Evolutionary conservation across 331 rosid genomes (phyloP).

Genomic region (Rhamnella rubrinervis): DNA sequence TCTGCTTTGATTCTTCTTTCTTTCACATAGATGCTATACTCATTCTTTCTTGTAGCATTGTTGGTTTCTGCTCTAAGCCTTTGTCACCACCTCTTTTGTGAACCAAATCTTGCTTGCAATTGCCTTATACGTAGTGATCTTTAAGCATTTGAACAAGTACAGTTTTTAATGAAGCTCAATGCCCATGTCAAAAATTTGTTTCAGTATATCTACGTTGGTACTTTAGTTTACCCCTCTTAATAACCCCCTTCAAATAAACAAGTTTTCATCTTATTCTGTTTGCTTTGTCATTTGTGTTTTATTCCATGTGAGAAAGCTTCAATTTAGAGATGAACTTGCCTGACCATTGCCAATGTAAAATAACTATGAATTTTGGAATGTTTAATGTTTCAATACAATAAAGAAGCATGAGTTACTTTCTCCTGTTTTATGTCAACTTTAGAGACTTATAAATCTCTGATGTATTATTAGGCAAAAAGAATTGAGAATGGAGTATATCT

Average conservation of each 20-base stretch:
- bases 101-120: background rate
- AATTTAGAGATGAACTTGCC: background rate
- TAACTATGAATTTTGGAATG: background rate
- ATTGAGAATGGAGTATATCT: conserved; percentile 85
- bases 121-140: too few species aligned
- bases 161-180: too few species aligned
- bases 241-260: too few species aligned
- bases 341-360: background rate
- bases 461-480: conserved; percentile 70
- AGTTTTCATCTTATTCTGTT: background rate
- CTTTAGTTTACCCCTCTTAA: too few species aligned
- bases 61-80: too few species aligned
- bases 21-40: background rate
- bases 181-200: too few species aligned
- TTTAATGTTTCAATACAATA: background rate
- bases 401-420: conserved; percentile 4
- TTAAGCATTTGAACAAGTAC: too few species aligned
- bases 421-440: conserved; percentile 21
- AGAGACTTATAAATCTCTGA: conserved; percentile 19
- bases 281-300: background rate
- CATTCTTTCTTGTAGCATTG: background rate
- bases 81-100: background rate
- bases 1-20: conserved; percentile 15
- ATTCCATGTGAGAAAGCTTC: conserved; percentile 14
- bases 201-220: too few species aligned